Evolutionary conservation across 2,329 filamentous ascomycete genomes (phyloP).

Genomic region (Diaporthe capsici): DNA sequence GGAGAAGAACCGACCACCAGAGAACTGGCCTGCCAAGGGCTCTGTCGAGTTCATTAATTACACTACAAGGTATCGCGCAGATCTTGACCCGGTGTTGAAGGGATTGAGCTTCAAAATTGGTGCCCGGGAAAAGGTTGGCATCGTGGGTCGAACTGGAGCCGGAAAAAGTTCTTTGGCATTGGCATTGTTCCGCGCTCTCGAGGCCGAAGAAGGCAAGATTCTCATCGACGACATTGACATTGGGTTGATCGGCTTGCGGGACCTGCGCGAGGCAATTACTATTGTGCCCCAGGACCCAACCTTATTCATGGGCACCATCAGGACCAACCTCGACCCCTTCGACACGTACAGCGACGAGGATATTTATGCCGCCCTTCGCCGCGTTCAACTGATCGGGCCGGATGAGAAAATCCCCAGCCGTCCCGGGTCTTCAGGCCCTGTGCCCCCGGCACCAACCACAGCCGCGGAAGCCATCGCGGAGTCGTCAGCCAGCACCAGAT

Average conservation of each 20-base stretch:
- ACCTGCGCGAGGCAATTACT: constrained; percentile 92
- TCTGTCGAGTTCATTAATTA: constrained; percentile 91
- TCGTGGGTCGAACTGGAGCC: constrained; percentile 94
- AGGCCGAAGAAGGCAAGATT: constrained; percentile 91
- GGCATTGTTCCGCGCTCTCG: constrained; percentile 92
- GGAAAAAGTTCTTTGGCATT: constrained; percentile 96
- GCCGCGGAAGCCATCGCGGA: constrained; percentile 42
- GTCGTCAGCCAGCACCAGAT: constrained; percentile 39
- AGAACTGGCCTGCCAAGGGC: constrained; percentile 88
- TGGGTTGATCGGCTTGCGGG: constrained; percentile 89
- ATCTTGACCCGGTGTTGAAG: constrained; percentile 89
- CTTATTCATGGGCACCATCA: constrained; percentile 91
- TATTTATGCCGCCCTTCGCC: constrained; percentile 86
- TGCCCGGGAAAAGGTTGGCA: constrained; percentile 92
- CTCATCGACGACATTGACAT: constrained; percentile 94
- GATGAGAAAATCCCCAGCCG: constrained; percentile 60
- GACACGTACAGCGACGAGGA: constrained; percentile 89
- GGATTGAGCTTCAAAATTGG: constrained; percentile 89
- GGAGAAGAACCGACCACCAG: constrained; percentile 81
- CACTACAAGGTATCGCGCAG: constrained; percentile 88
- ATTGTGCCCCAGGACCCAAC: constrained; percentile 99
- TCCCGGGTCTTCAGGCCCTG: constrained; percentile 40
- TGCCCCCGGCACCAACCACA: constrained; percentile 46
- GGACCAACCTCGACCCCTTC: constrained; percentile 95
- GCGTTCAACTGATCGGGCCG: constrained; percentile 86